Conservation (phyloP, 108 stramenopile genomes). For the Fragilaria radians region DNA sequence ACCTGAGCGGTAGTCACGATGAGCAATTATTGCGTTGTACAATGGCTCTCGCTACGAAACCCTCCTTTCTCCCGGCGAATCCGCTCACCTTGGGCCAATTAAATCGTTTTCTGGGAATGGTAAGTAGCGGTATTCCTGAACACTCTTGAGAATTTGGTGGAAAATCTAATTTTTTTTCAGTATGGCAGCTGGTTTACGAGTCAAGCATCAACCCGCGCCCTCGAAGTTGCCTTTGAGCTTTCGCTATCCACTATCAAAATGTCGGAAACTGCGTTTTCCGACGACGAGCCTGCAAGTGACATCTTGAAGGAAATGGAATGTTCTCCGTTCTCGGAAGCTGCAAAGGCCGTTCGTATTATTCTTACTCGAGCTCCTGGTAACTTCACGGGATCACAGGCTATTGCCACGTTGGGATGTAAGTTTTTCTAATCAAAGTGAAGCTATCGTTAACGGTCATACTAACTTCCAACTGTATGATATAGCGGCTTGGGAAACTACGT, state of each 20-base stretch:
- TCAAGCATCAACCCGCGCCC: slow-evolving; percentile 8
- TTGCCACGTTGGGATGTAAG: slow-evolving; percentile 52
- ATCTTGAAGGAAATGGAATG: slow-evolving; percentile 14
- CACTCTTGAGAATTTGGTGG: not conserved
- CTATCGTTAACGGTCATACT: not conserved
- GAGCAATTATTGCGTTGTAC: slow-evolving; percentile 30
- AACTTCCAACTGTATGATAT: not conserved
- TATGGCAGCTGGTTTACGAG: slow-evolving; percentile 29
- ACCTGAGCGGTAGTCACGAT: slow-evolving; percentile 6
- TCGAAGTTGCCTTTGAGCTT: slow-evolving; percentile 46
- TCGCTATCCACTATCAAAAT: slow-evolving; percentile 39
- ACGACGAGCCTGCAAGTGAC: slow-evolving; percentile 8
- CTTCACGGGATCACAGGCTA: slow-evolving; percentile 35
- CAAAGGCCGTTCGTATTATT: slow-evolving; percentile 30
- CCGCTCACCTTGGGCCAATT: slow-evolving; percentile 43
- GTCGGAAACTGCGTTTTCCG: slow-evolving; percentile 19
- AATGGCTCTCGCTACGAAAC: slow-evolving; percentile 36
- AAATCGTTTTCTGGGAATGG: slow-evolving; percentile 38
- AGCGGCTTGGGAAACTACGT: slow-evolving; percentile 42
- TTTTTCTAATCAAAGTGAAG: not conserved
- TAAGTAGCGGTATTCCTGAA: too few species aligned
- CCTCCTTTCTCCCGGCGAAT: slow-evolving; percentile 30
- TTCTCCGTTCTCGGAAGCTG: slow-evolving; percentile 46
- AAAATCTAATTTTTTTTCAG: slow-evolving; percentile 12
- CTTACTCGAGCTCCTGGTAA: slow-evolving; percentile 29